These are phyloP conservation scores for Linum usitatissimum DNA, from an alignment of 345 rosid genomes.

Conservation along the genomic window DNA sequence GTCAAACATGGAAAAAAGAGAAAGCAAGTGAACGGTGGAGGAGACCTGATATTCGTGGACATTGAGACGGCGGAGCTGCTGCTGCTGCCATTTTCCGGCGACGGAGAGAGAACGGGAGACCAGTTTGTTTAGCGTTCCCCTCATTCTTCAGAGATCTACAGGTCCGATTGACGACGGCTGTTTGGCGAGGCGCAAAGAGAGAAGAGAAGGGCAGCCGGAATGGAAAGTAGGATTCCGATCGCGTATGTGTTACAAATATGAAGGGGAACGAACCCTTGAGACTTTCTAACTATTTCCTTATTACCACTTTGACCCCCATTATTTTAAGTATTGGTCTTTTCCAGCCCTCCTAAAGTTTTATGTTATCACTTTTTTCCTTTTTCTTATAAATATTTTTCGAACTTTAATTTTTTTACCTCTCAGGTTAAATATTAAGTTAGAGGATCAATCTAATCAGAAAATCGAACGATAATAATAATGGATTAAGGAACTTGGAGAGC, in stretches of 20 bases:
- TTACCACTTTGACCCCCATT: not conserved
- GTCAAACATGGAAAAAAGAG: not conserved
- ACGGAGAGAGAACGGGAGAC: slow-evolving; percentile 65
- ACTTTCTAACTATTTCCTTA: not conserved
- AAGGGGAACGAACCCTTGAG: not conserved
- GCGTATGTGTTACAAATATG: not conserved
- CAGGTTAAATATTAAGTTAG: too few relatives aligned
- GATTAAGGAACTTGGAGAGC: too few relatives aligned
- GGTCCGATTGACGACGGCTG: not conserved
- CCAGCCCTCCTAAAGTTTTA: not conserved
- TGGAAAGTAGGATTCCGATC: slow-evolving; percentile 2
- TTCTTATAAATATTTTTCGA: too few relatives aligned
- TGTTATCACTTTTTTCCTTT: not conserved
- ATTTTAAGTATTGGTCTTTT: not conserved
- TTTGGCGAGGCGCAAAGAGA: too few relatives aligned
- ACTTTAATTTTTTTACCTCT: too few relatives aligned
- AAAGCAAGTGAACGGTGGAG: not conserved
- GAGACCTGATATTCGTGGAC: slow-evolving; percentile 92
- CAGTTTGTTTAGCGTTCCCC: slow-evolving; percentile 67
- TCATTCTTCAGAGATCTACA: slow-evolving; percentile 26
- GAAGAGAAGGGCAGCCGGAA: slow-evolving; percentile 9
- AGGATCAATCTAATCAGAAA: too few relatives aligned
- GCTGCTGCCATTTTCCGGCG: slow-evolving; percentile 80
- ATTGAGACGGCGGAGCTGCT: slow-evolving; percentile 96
- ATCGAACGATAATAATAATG: too few relatives aligned